A percentile compares a stretch with the other conserved stretches of the same genome.
phyloP scores from a whole-genome alignment of 352 stramenopile genomes.

The Phytophthora macrochlamydospora region DNA sequence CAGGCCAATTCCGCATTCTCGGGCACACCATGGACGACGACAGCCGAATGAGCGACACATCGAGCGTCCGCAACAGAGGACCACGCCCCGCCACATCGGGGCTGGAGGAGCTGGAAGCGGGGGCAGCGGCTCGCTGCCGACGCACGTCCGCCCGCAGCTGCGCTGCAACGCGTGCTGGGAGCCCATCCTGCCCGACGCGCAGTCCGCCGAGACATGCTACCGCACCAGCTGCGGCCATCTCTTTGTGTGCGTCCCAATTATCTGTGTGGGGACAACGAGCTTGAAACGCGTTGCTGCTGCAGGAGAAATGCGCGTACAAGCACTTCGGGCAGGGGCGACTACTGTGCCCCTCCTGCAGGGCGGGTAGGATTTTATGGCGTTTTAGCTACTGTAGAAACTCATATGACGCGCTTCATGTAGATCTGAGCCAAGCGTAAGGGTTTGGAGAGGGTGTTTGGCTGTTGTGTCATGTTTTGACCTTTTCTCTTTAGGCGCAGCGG shows the following conservation, averaged over 20 bases:
- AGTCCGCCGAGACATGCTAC: conserved; percentile 81
- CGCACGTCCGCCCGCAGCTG: conserved; percentile 62
- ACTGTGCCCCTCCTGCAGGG: conserved; percentile 62
- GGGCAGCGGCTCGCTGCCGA: conserved; percentile 13
- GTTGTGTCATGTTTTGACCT: neutral
- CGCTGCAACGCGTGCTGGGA: conserved; percentile 84
- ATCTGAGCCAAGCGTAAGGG: conserved; percentile 60
- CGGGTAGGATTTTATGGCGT: conserved; percentile 31
- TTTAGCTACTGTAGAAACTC: too few relatives aligned
- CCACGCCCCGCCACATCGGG: conserved; percentile 28
- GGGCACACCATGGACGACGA: conserved; percentile 55
- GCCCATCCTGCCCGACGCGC: conserved; percentile 56
- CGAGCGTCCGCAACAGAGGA: conserved; percentile 56
- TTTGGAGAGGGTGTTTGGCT: neutral
- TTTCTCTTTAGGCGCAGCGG: conserved; percentile 38
- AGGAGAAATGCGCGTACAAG: conserved; percentile 90
- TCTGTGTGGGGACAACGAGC: too few relatives aligned
- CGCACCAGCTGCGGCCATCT: conserved; percentile 77
- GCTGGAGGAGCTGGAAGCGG: conserved; percentile 59
- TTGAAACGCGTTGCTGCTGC: neutral
- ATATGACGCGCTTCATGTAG: conserved; percentile 15
- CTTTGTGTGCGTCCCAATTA: conserved; percentile 44
- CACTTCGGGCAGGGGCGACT: conserved; percentile 71
- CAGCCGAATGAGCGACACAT: conserved; percentile 76
- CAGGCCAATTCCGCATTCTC: conserved; percentile 26